Conservation (phyloP, 352 stramenopile species). For the Pythium volutum region DNA sequence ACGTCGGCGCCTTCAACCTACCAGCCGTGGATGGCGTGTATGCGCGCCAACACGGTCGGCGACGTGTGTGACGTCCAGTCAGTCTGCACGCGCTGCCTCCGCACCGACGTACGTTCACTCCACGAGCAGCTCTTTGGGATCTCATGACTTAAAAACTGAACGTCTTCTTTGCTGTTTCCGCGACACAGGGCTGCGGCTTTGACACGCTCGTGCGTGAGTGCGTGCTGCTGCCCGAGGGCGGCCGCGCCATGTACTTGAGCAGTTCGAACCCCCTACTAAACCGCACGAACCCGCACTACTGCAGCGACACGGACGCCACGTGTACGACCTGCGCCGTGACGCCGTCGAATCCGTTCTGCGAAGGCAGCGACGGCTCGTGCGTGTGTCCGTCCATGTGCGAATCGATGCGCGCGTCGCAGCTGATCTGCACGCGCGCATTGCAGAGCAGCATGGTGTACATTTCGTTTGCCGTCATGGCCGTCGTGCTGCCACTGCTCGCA, state of each 20-base stretch:
- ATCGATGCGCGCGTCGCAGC: conserved; percentile 10
- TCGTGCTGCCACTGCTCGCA: conserved; percentile 16
- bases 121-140: background rate
- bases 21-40: conserved; percentile 28
- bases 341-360: conserved; percentile 8
- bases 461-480: conserved; percentile 15
- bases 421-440: conserved; percentile 9
- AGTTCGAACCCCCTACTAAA: conserved; percentile 22
- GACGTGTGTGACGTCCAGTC: conserved; percentile 40
- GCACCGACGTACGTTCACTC: conserved; percentile 25
- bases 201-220: conserved; percentile 19
- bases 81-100: conserved; percentile 41
- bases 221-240: conserved; percentile 1
- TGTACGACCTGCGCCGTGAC: conserved; percentile 7
- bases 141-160: background rate
- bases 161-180: background rate
- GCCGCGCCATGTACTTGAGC: conserved; percentile 14
- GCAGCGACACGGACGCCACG: conserved; percentile 6
- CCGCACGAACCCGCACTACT: conserved; percentile 20
- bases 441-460: conserved; percentile 20
- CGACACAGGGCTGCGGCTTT: conserved; percentile 20
- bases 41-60: conserved; percentile 27
- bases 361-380: conserved; percentile 17
- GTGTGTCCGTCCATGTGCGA: conserved; percentile 17
- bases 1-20: background rate